Base-by-base conservation (phyloP, 495 filamentous ascomycete genomes). In the Bathelium albidoporum region DNA sequence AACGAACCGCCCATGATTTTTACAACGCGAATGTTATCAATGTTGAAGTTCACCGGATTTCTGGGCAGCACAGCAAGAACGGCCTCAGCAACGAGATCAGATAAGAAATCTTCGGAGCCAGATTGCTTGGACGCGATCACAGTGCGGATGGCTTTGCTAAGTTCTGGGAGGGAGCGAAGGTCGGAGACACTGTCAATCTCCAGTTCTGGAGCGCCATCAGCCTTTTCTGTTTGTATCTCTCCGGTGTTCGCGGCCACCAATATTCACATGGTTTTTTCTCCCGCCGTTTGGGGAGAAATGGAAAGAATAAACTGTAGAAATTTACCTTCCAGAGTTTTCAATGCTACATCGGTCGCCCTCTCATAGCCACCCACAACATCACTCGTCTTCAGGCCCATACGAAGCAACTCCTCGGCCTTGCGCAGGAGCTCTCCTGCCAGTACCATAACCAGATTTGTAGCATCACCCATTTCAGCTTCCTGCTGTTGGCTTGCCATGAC, bases 401-500 rank as follows among this genome's bases (percentile, higher is more conserved):
- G 85, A 66, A 99, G 75, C 70, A 99, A 79, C 73, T 97, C 91
- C 79, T 97, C 95, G 9, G 95, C 95, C 80, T 97, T 97, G 80
- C 91, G 94, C 68, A 99, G 76, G 69, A 99, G 80, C 80, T 99
- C 95, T 62, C 95, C 95, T 3, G 95, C 95, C 64, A 99, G 77
- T 60, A 99, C 83, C 70, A 97, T 96, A 64, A 99, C 95, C 77
- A 99, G 73, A 78, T 99, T 99, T 32, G 95, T 99, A 60, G 89
- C 94, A 79, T 99, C 95, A 58, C 95, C 95, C 87, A 99, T 96
- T 84, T 99, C 95, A 49, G 90, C 83, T 73, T 99, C 95, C 76
- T 97, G 95, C 79, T 99, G 95, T 73, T 99, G 95, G 77, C 88
- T 91, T 44, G 95, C 91, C 95, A 99, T 97, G 62, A 99, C 95